A percentile compares a stretch with the other conserved stretches of the same genome.
phyloP scores from a whole-genome alignment of 1,284 basidiomycete species.

The Moniliophthora roreri region DNA sequence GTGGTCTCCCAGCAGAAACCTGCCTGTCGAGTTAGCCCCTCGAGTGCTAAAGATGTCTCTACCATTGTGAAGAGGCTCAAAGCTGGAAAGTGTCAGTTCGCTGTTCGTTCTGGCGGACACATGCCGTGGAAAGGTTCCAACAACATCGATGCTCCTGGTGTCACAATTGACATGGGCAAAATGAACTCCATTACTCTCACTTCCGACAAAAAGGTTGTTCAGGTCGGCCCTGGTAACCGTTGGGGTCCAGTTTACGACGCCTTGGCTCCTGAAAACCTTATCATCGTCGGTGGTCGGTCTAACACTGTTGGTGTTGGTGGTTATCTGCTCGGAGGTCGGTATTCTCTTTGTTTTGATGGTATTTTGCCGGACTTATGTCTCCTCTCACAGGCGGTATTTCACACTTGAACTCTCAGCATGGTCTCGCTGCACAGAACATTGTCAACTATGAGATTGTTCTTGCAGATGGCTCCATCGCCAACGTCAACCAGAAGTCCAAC shows the following conservation, averaged over 20 bases:
- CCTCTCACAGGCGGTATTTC: conserved; percentile 19
- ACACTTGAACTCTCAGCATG: conserved; percentile 13
- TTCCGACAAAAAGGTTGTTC: conserved; percentile 20
- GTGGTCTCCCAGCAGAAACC: background rate
- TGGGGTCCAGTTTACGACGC: conserved; percentile 37
- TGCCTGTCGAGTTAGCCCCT: conserved; percentile 5
- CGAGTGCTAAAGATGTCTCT: conserved; percentile 5
- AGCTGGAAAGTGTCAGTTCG: conserved; percentile 4
- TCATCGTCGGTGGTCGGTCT: conserved; percentile 33
- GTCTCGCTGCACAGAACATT: conserved; percentile 19
- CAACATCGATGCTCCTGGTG: conserved; percentile 6
- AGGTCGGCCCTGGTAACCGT: conserved; percentile 31
- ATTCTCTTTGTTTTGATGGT: background rate
- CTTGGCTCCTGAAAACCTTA: conserved; percentile 25
- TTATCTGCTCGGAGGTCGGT: conserved; percentile 30
- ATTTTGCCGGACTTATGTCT: background rate
- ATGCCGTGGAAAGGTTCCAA: conserved; percentile 9
- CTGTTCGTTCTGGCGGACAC: conserved; percentile 12
- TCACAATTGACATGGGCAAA: conserved; percentile 11
- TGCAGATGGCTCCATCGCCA: conserved; percentile 17
- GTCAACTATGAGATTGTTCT: conserved; percentile 22
- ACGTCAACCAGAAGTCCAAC: conserved; percentile 17
- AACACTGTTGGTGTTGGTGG: conserved; percentile 34
- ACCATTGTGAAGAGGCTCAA: conserved; percentile 1
- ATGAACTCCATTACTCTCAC: conserved; percentile 27